Percentiles rank a stretch among this genome's conserved stretches.
These are phyloP conservation scores for Xylaria cubensis DNA, from an alignment of 495 filamentous ascomycete genomes.

Conservation along the genomic window DNA sequence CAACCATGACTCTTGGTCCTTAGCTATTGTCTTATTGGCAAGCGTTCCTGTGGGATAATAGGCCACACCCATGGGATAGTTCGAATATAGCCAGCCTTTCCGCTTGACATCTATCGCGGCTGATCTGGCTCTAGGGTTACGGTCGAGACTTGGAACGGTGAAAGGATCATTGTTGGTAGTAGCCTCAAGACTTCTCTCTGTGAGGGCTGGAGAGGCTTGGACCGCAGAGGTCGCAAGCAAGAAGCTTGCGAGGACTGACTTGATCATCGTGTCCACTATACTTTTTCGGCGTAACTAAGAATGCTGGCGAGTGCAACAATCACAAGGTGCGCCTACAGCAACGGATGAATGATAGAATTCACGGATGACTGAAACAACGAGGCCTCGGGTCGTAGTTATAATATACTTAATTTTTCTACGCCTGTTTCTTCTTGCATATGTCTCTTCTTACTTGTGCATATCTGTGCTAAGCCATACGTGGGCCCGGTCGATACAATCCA, in stretches of 20 bases:
- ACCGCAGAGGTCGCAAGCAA: conserved; percentile 22
- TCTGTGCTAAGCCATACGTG: neutral
- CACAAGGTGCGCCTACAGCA: neutral
- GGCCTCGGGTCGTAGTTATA: neutral
- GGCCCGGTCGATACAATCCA: conserved; percentile 5
- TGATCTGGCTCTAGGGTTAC: conserved; percentile 15
- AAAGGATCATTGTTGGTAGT: conserved; percentile 11
- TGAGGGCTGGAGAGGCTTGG: conserved; percentile 20
- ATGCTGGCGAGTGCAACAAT: neutral
- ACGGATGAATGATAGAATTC: neutral
- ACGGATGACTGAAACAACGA: neutral
- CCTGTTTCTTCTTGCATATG: neutral
- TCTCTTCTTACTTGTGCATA: conserved; percentile 4
- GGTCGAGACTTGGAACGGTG: conserved; percentile 7
- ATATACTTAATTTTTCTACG: neutral
- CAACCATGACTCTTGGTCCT: conserved; percentile 16
- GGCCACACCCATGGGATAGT: conserved; percentile 22
- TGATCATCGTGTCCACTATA: conserved; percentile 1
- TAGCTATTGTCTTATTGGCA: conserved; percentile 23
- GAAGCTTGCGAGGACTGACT: conserved; percentile 13
- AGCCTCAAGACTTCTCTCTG: conserved; percentile 5
- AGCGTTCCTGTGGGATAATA: conserved; percentile 20
- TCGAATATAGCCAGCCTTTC: conserved; percentile 23
- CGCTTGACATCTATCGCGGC: conserved; percentile 19
- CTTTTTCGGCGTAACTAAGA: neutral